A percentile compares a stretch with the other conserved stretches of the same genome.
phyloP scores from a whole-genome alignment of 768 basidiomycete species.

The Naganishia vishniacii region DNA sequence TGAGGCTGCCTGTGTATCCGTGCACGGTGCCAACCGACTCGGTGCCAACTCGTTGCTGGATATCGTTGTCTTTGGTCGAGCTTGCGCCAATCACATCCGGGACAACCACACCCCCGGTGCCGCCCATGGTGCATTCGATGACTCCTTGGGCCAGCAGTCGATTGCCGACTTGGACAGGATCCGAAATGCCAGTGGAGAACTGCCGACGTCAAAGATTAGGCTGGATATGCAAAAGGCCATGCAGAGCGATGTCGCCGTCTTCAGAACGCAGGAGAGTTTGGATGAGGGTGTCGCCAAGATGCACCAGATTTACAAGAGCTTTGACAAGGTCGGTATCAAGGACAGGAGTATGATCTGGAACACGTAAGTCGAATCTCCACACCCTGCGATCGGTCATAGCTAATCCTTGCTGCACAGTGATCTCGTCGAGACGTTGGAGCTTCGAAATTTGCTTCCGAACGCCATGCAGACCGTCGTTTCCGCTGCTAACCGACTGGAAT shows the following conservation, averaged over 20 bases:
- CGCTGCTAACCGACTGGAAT: constrained; percentile 77
- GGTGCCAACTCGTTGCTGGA: constrained; percentile 98
- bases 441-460: constrained; percentile 89
- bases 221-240: constrained; percentile 98
- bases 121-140: constrained; percentile 80
- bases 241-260: constrained; percentile 54
- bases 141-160: constrained; percentile 74
- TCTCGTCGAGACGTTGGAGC: constrained; percentile 92
- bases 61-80: constrained; percentile 98
- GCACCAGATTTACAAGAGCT: constrained; percentile 77
- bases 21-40: constrained; percentile 98
- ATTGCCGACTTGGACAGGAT: constrained; percentile 78
- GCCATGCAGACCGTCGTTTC: constrained; percentile 92
- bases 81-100: constrained; percentile 95
- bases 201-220: constrained; percentile 82
- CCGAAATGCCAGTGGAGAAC: constrained; percentile 71
- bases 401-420: constrained; percentile 57
- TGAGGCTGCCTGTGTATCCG: constrained; percentile 97
- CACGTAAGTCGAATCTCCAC: constrained; percentile 60
- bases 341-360: constrained; percentile 99
- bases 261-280: constrained; percentile 75
- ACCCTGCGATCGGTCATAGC: neutral
- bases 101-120: constrained; percentile 83
- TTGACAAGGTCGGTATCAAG: constrained; percentile 87
- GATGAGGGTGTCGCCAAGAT: constrained; percentile 91